Evolutionary conservation across 805 yeast genomes (phyloP).

Genomic region (Helenozyma rhizophorensis): DNA sequence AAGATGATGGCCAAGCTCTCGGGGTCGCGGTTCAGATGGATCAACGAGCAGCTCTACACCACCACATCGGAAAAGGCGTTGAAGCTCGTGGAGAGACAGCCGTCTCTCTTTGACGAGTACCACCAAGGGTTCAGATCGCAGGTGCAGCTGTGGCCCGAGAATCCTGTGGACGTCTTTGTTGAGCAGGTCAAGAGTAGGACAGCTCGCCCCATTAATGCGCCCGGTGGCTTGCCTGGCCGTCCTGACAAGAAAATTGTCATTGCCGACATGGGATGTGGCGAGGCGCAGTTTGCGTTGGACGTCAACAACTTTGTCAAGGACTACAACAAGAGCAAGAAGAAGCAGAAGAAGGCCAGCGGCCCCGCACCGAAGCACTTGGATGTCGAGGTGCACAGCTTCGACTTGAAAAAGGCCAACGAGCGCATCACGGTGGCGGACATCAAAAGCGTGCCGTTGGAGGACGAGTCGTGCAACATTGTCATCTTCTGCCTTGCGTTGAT

Average conservation of each 20-base stretch:
- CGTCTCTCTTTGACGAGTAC: slow-evolving; percentile 86
- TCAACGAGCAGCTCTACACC: slow-evolving; percentile 94
- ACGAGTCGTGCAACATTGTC: slow-evolving; percentile 79
- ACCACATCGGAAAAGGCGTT: slow-evolving; percentile 75
- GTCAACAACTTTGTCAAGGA: slow-evolving; percentile 46
- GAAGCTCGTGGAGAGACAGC: slow-evolving; percentile 69
- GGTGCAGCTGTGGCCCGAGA: slow-evolving; percentile 97
- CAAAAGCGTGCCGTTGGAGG: slow-evolving; percentile 78
- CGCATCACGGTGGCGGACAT: slow-evolving; percentile 96
- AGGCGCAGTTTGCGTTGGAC: slow-evolving; percentile 79
- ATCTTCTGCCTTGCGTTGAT: slow-evolving; percentile 90
- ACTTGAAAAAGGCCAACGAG: slow-evolving; percentile 82
- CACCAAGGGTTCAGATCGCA: slow-evolving; percentile 94
- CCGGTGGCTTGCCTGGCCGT: slow-evolving; percentile 90
- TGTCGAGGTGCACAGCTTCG: slow-evolving; percentile 80
- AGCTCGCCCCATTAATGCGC: slow-evolving; percentile 76
- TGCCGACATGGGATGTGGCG: slow-evolving; percentile 99
- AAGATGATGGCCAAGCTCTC: slow-evolving; percentile 93
- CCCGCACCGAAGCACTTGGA: slow-evolving; percentile 36
- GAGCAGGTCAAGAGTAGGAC: slow-evolving; percentile 59
- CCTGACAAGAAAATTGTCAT: slow-evolving; percentile 62
- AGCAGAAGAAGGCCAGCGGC: slow-evolving; percentile 29
- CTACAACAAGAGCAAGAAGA: slow-evolving; percentile 17
- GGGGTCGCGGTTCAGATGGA: slow-evolving; percentile 97
- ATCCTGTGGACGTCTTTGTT: slow-evolving; percentile 91